Conservation (phyloP, 2,329 filamentous ascomycete species). For the Falciphora oryzae region DNA sequence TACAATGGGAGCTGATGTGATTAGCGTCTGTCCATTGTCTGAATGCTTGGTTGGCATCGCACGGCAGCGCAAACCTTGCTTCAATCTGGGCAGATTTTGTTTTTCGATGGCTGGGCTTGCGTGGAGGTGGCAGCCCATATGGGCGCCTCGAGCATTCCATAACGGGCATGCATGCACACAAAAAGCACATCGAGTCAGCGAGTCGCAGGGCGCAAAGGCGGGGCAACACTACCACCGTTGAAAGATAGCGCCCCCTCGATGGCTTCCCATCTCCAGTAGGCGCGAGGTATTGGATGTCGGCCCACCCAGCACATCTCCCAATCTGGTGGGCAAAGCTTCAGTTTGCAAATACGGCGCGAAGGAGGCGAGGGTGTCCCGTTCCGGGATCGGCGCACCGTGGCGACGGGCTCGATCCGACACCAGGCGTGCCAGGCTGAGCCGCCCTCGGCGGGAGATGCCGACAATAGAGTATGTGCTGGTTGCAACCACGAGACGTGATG, state of each 20-base stretch:
- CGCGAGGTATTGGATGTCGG: too few relatives aligned
- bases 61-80: not conserved
- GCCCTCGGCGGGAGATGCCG: not conserved
- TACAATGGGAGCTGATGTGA: too few relatives aligned
- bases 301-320: too few relatives aligned
- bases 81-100: not conserved
- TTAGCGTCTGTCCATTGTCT: too few relatives aligned
- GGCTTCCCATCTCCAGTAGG: not conserved
- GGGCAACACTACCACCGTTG: not conserved
- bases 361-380: not conserved
- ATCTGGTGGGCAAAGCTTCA: too few relatives aligned
- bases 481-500: not conserved
- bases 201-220: not conserved
- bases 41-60: too few relatives aligned
- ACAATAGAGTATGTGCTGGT: not conserved
- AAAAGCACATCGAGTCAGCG: not conserved
- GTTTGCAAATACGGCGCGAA: too few relatives aligned
- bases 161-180: not conserved
- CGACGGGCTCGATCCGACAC: not conserved
- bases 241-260: not conserved
- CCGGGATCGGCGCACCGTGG: not conserved
- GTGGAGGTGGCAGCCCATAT: too few relatives aligned
- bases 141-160: too few relatives aligned
- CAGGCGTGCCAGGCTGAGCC: not conserved
- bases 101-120: too few relatives aligned